Base-by-base conservation (phyloP, 2,329 filamentous ascomycete genomes). In the Onygenales sp. region DNA sequence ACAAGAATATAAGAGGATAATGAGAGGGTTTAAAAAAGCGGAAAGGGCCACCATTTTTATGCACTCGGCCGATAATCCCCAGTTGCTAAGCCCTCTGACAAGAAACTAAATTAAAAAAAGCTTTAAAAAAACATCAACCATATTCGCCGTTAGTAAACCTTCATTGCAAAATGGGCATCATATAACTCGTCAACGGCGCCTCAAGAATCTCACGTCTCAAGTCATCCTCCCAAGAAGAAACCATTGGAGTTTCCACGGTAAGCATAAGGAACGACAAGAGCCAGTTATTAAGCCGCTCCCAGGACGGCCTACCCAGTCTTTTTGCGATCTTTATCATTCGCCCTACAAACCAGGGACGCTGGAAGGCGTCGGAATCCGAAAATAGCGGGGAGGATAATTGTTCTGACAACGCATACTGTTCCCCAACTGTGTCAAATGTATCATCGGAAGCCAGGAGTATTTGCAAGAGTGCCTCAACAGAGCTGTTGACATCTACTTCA, bases 281-380 rank as follows among this genome's bases (percentile, higher is more conserved):
- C 32, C 70, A 61, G n/a, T 66, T 60, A 54, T 64, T 67, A n/a
- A 73, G 55, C 2, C 55, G 61, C 53, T 67, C 59, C 66, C 70
- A 72, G 3, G 61, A 66, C 6, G 62, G 57, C 10, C 61, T 54
- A 21, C 64, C 60, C 14, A 72, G 50, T 13, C 69, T 64, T 51
- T 70, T 71, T 3, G 67, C 66, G 43, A 72, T 61, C 51, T 72
- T 72, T 45, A 72, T 54, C 68, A 72, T 71, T 7, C 69, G 64
- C 1, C 68, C 67, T 1, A 64, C 66, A 50, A 71, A 70, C 69
- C 70, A 72, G 2, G 69, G 70, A 14, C 69, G 62, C 33, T 60
- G 66, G 8, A 64, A 61, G 3, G 66, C 43, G 11, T 49, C 17
- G n/a, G 39, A 35, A 17, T 47, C 38, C 7, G 46, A 42, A 7